A percentile compares a stretch with the other conserved stretches of the same genome.
Conservation (phyloP, 1,284 basidiomycete species). For the Trametes pubescens region DNA sequence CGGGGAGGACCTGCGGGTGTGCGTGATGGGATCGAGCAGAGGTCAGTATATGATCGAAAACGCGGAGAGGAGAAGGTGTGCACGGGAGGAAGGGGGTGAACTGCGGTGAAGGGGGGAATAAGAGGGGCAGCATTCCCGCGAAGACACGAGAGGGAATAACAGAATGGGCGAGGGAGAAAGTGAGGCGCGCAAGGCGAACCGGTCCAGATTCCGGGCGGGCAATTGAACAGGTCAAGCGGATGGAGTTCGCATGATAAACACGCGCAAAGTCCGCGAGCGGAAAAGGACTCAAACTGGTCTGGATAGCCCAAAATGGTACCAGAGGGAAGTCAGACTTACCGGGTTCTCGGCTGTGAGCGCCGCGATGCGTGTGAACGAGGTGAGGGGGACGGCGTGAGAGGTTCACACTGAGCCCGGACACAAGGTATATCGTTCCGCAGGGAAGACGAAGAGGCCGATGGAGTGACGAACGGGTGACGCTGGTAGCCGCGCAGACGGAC, state of each 20-base stretch:
- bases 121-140: slow-evolving; percentile 27
- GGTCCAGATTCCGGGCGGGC: slow-evolving; percentile 36
- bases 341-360: slow-evolving; percentile 26
- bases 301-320: slow-evolving; percentile 21
- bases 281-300: slow-evolving; percentile 32
- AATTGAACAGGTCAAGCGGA: slow-evolving; percentile 33
- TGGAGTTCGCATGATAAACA: slow-evolving; percentile 36
- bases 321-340: slow-evolving; percentile 36
- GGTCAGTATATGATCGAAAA: slow-evolving; percentile 31
- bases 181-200: slow-evolving; percentile 33
- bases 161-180: slow-evolving; percentile 25
- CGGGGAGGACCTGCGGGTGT: slow-evolving; percentile 33
- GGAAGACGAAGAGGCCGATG: slow-evolving; percentile 33
- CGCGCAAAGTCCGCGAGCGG: slow-evolving; percentile 21
- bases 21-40: slow-evolving; percentile 24
- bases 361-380: slow-evolving; percentile 37
- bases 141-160: slow-evolving; percentile 28
- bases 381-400: slow-evolving; percentile 38
- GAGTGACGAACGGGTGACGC: slow-evolving; percentile 29
- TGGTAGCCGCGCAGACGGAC: slow-evolving; percentile 10
- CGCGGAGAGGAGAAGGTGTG: slow-evolving; percentile 28
- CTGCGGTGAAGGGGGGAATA: slow-evolving; percentile 33
- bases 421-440: slow-evolving; percentile 26
- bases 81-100: slow-evolving; percentile 29
- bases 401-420: slow-evolving; percentile 26